Base-by-base conservation (phyloP, 2,329 filamentous ascomycete genomes). In the Aspergillus quadricinctus region DNA sequence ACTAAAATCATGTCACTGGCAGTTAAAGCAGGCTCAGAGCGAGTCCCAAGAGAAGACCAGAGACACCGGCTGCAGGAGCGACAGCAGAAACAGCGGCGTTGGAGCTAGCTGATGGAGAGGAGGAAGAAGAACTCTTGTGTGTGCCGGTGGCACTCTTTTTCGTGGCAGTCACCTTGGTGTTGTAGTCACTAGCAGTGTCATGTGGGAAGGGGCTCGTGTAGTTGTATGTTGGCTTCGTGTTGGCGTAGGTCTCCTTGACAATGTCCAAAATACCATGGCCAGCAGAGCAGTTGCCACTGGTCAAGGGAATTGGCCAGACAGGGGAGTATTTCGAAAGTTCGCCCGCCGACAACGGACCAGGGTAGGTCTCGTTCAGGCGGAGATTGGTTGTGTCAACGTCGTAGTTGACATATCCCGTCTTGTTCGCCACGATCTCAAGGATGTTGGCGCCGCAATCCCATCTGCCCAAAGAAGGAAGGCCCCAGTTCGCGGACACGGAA, bases 361-460 rank as follows among this genome's bases (percentile, higher is more conserved):
- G 80, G 60, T 85, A 84, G 7, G 81, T 83, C 48, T 64, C 65
- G 68, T 86, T 86, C 62, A 80, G 80, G 68, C 76, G 81, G 62
- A 80, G 69, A 56, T 71, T 62, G 54, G 59, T 68, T 45, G 72
- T 69, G 23, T 76, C 66, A 5, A 83, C 70, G 2, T 74, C 55
- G 52, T 72, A 73, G 64, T 75, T 68, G n/a, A 63, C 62, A 66
- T 88, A 85, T 49, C 84, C 83, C 0, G 85, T 88, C 74, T 80
- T 76, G 17, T 81, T 72, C 21, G 83, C 85, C 2, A 89, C 83
- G 35, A 83, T 58, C 43, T 79, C 66, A 70, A 84, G 87, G 10
- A 90, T 83, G 69, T 90, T 90, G 65, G 88, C 88, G 54, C 85
- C 86, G 10, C 87, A 86, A 67, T 90, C 88, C 79, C 81, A 89